Percentiles rank a stretch among this genome's conserved stretches.
phyloP scores from a whole-genome alignment of 257 asterid genomes.

The Capsicum pubescens region DNA sequence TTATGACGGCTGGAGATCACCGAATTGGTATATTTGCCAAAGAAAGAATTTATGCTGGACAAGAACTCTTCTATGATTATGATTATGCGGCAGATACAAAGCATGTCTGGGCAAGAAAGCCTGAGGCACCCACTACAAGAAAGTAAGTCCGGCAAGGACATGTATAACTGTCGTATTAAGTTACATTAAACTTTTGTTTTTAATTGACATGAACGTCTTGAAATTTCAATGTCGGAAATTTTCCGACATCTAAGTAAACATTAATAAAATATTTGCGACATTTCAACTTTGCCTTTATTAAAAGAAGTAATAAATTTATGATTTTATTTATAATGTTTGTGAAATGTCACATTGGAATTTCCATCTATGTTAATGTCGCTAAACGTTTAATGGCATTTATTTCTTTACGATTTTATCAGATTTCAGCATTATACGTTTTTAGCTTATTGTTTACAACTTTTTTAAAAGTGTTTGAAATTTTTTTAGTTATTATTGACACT shows the following conservation, averaged over 20 bases:
- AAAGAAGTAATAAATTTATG: neutral
- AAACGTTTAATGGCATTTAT: neutral
- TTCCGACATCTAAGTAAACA: neutral
- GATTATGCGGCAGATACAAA: slow-evolving; percentile 80
- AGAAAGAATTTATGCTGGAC: slow-evolving; percentile 79
- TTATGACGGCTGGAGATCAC: slow-evolving; percentile 96
- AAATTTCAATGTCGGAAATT: neutral
- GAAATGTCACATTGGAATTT: neutral
- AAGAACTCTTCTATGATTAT: slow-evolving; percentile 90
- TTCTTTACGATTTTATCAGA: neutral
- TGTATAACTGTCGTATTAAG: neutral
- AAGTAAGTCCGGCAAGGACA: neutral
- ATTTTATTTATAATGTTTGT: neutral
- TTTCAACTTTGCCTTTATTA: neutral
- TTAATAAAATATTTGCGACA: neutral
- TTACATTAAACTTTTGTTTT: neutral
- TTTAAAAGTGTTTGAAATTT: neutral
- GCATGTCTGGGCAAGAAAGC: slow-evolving; percentile 94
- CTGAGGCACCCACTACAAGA: slow-evolving; percentile 58
- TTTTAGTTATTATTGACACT: neutral
- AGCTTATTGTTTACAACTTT: neutral
- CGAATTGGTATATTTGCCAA: slow-evolving; percentile 92
- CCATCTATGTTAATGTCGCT: neutral
- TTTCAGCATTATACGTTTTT: neutral
- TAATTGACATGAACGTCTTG: neutral